Evolutionary conservation across 169 alveolate genomes (phyloP), one percentile per base, ranked within the genome.

Genomic region (Plasmodium malariae): DNA sequence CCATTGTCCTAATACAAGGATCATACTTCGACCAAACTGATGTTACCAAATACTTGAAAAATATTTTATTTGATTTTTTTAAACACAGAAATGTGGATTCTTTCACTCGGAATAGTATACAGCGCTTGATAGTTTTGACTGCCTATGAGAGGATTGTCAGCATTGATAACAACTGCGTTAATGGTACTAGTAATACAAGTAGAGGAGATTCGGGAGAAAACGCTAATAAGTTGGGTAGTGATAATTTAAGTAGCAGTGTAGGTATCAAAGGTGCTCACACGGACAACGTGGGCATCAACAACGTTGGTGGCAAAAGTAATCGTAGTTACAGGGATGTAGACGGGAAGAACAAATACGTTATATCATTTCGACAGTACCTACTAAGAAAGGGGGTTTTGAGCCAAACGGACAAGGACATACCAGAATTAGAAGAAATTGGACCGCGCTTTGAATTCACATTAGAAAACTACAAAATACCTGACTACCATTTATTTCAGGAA

Each of bases 1-100:
- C 89, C 1, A 17, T 76, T 6, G 89, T 76, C 0, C 36, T 76
- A 26, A 76, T 76, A 24, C 89, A 76, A 37, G 89, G 89, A 0
- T 30, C 68, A 3, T 76, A 76, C 24, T 76, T 76, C 40, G 74
- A 76, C 0, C n/a, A 60, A 7, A 76, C 28, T 26, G 89, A 76
- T 45, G 19, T 37, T 60, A 76, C 65, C 11, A 76, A 17, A 37
- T 60, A 76, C 30, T 7, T 76, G 24, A 30, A 54, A 30, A 76
- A 76, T 76, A 48, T 76, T n/a, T 30, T 76, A 0, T 76, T 76
- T 1, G 89, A 76, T 17, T 62, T 76, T 17, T 76, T 76, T 67
- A 76, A 76, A 21, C 89, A 76, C 26, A 76, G 54, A 54, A 76
- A 76, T 62, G 76, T 76, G 0, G 89, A 76, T 0, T 2, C 69